Percentiles rank a stretch among this genome's conserved stretches.
Conservation (phyloP, 169 alveolate genomes). For the Plasmodium fragile region DNA sequence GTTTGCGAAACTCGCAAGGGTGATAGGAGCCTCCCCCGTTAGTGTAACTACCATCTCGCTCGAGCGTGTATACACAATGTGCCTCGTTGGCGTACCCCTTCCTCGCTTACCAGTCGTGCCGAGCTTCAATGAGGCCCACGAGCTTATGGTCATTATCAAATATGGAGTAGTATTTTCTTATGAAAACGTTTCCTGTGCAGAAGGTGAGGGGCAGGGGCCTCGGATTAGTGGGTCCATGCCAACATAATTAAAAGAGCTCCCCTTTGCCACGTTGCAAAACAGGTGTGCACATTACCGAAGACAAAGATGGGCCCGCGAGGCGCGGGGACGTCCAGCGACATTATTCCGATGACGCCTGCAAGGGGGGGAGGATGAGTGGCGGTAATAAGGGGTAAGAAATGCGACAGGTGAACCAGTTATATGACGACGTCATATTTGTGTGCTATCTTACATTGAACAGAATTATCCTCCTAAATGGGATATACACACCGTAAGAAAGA, state of each 20-base stretch:
- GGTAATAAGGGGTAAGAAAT: neutral
- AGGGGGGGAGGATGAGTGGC: neutral
- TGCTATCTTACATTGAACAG: constrained; percentile 35
- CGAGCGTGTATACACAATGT: neutral
- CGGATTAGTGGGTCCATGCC: neutral
- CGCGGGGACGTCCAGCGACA: constrained; percentile 88
- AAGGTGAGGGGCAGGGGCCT: neutral
- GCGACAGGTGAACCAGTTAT: neutral
- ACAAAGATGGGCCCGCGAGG: constrained; percentile 89
- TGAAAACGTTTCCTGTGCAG: constrained; percentile 78
- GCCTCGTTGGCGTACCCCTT: neutral
- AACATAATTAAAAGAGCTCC: neutral
- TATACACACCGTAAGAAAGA: neutral
- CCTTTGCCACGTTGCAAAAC: neutral
- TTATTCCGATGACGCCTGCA: constrained; percentile 84
- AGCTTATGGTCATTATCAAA: constrained; percentile 88
- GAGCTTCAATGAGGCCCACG: constrained; percentile 87
- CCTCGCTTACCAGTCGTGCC: constrained; percentile 77
- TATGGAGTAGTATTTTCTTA: constrained; percentile 87
- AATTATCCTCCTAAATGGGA: constrained; percentile 46
- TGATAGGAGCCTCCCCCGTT: neutral
- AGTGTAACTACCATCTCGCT: neutral
- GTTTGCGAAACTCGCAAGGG: neutral
- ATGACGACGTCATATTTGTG: neutral
- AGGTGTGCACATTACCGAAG: constrained; percentile 78